Percentiles rank a stretch among this genome's conserved stretches.
Conservation (phyloP, 116 monocot genomes). For the Posidonia oceanica region DNA sequence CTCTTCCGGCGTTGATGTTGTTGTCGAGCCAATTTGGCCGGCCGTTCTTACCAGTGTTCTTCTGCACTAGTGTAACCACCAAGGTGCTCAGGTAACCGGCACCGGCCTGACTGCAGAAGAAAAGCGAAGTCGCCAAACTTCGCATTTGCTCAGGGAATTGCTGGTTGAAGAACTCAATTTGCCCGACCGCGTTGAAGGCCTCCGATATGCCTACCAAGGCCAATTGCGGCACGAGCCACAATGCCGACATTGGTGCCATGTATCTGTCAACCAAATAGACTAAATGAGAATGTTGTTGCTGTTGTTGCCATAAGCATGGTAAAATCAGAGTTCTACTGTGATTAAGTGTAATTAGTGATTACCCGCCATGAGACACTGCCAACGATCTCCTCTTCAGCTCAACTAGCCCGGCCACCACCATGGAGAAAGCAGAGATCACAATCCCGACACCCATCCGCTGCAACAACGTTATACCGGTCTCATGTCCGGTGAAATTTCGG, state of each 20-base stretch:
- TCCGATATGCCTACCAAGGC: constrained; percentile 38
- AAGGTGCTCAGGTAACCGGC: constrained; percentile 39
- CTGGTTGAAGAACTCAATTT: constrained; percentile 64
- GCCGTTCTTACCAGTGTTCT: constrained; percentile 14
- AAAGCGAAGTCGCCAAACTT: constrained; percentile 52
- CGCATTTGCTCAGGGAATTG: constrained; percentile 73
- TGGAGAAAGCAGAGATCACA: constrained; percentile 24
- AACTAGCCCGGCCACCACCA: constrained; percentile 32
- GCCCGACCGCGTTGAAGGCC: constrained; percentile 38
- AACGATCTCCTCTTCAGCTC: constrained; percentile 19
- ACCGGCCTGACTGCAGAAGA: constrained; percentile 24
- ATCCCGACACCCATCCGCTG: constrained; percentile 67
- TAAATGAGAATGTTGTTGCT: background rate
- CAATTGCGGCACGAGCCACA: constrained; percentile 44
- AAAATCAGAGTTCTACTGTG: too few relatives aligned
- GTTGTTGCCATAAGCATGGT: too few relatives aligned
- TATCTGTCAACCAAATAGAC: background rate
- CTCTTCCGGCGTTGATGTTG: constrained; percentile 34
- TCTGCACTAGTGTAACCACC: constrained; percentile 29
- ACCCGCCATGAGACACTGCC: constrained; percentile 20
- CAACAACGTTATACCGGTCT: constrained; percentile 35
- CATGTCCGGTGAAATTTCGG: constrained; percentile 20
- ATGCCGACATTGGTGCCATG: constrained; percentile 22
- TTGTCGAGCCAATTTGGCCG: constrained; percentile 33
- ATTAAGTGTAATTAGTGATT: background rate